These are phyloP conservation scores for Kodamaea sagamina DNA, from an alignment of 805 yeast genomes.

Conservation along the genomic window DNA sequence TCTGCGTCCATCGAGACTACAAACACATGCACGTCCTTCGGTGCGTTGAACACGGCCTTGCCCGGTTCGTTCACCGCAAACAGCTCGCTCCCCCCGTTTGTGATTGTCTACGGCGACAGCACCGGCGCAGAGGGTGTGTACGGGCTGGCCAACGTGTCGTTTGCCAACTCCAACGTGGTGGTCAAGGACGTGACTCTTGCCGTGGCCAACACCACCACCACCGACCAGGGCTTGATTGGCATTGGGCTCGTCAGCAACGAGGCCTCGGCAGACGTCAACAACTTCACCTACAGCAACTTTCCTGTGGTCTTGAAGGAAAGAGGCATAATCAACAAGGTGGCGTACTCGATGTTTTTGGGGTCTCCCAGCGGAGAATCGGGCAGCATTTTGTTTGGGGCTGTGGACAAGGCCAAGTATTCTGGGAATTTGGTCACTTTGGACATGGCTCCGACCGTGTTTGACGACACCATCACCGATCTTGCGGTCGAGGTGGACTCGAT, in stretches of 20 bases:
- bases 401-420: constrained; percentile 27
- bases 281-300: constrained; percentile 44
- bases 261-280: not conserved
- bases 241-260: not conserved
- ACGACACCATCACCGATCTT: too few species aligned
- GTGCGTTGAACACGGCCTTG: not conserved
- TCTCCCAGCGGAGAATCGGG: constrained; percentile 18
- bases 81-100: not conserved
- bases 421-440: constrained; percentile 23
- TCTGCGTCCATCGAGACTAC: not conserved
- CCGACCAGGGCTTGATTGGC: not conserved
- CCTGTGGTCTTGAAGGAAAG: constrained; percentile 26
- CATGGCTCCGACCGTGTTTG: constrained; percentile 28
- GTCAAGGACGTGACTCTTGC: constrained; percentile 1
- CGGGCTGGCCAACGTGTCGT: not conserved
- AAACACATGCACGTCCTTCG: not conserved
- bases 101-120: not conserved
- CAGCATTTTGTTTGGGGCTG: constrained; percentile 35
- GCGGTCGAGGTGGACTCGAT: too few species aligned
- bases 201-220: not conserved
- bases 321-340: constrained; percentile 26
- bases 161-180: not conserved
- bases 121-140: not conserved
- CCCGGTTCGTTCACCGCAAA: not conserved
- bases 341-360: constrained; percentile 29